Evolutionary conservation across 257 asterid species (phyloP), one percentile per base, ranked within the genome.

Genomic region (Nicotiana tabacum): DNA sequence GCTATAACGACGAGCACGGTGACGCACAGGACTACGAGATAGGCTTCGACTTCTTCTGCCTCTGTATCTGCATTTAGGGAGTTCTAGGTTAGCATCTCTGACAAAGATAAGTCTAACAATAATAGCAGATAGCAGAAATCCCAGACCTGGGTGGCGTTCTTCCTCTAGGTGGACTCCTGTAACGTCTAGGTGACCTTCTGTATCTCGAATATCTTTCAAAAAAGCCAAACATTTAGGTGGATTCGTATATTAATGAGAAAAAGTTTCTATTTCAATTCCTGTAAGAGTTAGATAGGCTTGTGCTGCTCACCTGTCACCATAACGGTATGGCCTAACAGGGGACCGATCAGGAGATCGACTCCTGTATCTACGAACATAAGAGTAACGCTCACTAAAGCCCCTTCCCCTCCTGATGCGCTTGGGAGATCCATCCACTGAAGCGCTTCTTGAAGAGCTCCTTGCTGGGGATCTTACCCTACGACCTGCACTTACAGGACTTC

Each of bases 171-270:
- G 99, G 97, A 88, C 97, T 96, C 92, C 99, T 87, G 85, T 90
- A 94, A 81, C 97, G 98, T 90, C 97, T 90, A 24, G 99, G 99
- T 39, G 98, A 92, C 86, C 98, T 94, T 87, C 99, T 87, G 87
- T 91, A 94, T 81, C 91, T 91, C 9, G 95, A 61, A 88, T 91
- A 92, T 88, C 98, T 92, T 77, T 8, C 43, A 27, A 48, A 46
- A 48, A 9, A 77, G n/a, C 80, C 61, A 27, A 77, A 68, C 7
- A 56, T 24, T 39, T n/a, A 60, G 58, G 66, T 46, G 46, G 18
- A 9, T 13, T 15, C 10, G 62, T 17, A 77, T 56, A 81, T 81
- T 33, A 43, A 46, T 21, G 15, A 66, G 56, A 35, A 53, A 48
- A 69, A 12, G 16, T 7, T 1, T 4, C 13, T 27, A 76, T 51